Conservation (phyloP, 768 basidiomycete species). For the Tricholomella constricta region DNA sequence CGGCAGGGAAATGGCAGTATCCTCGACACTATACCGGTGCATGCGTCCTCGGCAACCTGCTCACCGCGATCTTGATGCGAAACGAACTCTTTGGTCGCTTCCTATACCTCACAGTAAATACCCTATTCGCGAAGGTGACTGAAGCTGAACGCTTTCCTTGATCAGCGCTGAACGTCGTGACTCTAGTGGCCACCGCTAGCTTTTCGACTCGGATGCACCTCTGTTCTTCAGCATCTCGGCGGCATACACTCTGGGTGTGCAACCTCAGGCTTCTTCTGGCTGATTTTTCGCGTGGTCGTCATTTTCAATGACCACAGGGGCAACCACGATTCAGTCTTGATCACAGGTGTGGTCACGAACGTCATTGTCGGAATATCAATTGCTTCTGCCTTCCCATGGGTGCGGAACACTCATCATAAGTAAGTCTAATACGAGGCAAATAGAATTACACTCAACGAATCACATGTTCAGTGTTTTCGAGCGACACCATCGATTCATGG, state of each 20-base stretch:
- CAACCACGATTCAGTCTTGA: constrained; percentile 57
- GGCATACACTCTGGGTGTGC: constrained; percentile 88
- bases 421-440: constrained; percentile 30
- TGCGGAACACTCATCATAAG: constrained; percentile 84
- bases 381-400: constrained; percentile 73
- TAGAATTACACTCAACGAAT: constrained; percentile 2
- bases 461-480: constrained; percentile 65
- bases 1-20: constrained; percentile 67
- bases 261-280: constrained; percentile 72
- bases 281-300: constrained; percentile 59
- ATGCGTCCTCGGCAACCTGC: constrained; percentile 74
- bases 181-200: constrained; percentile 45
- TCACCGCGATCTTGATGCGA: constrained; percentile 71
- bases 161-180: constrained; percentile 5
- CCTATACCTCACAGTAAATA: constrained; percentile 72
- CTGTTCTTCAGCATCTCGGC: constrained; percentile 74
- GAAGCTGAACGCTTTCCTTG: background rate
- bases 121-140: constrained; percentile 73
- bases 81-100: constrained; percentile 85
- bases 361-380: constrained; percentile 63
- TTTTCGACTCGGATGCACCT: constrained; percentile 73
- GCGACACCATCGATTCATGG: constrained; percentile 79
- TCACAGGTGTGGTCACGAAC: constrained; percentile 62
- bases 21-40: constrained; percentile 66
- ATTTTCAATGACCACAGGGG: constrained; percentile 52